These are phyloP conservation scores for Phaeosphaeria sp. DNA, from an alignment of 2,329 filamentous ascomycete genomes.

Conservation along the genomic window DNA sequence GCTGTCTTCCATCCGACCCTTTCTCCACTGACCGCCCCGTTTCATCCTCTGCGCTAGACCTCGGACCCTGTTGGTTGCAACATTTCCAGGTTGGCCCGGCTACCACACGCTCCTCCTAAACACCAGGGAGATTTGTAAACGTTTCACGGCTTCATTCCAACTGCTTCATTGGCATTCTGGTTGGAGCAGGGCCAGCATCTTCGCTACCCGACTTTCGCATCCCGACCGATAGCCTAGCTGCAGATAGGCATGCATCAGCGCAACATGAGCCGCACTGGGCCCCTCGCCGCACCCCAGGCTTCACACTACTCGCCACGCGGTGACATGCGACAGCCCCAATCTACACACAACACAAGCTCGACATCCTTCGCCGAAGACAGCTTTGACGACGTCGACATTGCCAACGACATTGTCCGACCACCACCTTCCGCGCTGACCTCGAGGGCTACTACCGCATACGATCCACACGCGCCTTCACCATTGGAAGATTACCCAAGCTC, in stretches of 20 bases:
- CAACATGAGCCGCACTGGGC: conserved; percentile 28
- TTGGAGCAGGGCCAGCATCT: conserved; percentile 24
- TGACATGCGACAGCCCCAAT: conserved; percentile 20
- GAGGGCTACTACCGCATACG: conserved; percentile 38
- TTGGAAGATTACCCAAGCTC: conserved; percentile 33
- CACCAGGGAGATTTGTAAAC: conserved; percentile 7
- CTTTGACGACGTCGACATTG: conserved; percentile 45
- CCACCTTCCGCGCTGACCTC: conserved; percentile 45
- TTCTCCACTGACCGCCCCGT: conserved; percentile 2
- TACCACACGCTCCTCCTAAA: conserved; percentile 1
- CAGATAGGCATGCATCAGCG: conserved; percentile 25
- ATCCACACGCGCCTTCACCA: conserved; percentile 37
- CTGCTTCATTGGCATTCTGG: conserved; percentile 22
- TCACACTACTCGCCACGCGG: conserved; percentile 39
- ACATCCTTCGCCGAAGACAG: conserved; percentile 2
- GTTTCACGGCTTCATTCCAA: conserved; percentile 13
- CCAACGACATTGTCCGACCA: conserved; percentile 32
- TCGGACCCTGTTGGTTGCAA: conserved; percentile 14
- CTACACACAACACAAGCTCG: conserved; percentile 11
- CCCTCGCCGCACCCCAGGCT: conserved; percentile 23
- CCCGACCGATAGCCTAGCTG: conserved; percentile 7
- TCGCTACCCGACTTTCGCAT: conserved; percentile 22
- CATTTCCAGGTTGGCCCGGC: neutral
- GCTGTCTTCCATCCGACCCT: conserved; percentile 11
- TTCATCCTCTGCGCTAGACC: neutral